Evolutionary conservation across 768 basidiomycete species (phyloP).

Genomic region (Tulasnella calospora): DNA sequence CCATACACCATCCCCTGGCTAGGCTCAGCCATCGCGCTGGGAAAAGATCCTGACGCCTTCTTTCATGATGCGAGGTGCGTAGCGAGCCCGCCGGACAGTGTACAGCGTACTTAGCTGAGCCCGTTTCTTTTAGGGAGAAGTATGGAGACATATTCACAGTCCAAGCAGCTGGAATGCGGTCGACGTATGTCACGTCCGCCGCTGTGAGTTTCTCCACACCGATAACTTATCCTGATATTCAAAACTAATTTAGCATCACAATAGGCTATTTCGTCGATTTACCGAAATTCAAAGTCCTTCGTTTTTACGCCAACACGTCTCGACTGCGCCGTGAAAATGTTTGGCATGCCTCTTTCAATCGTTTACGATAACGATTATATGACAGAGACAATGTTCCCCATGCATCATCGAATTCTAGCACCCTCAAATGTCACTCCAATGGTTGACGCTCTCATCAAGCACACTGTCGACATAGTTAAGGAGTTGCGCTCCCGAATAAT

Average conservation of each 20-base stretch:
- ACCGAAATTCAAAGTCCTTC: slow-evolving; percentile 23
- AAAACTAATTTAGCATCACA: not conserved
- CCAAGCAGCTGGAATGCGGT: not conserved
- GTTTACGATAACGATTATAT: slow-evolving; percentile 6
- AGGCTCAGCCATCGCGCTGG: slow-evolving; percentile 18
- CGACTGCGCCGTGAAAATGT: not conserved
- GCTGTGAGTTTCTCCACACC: not conserved
- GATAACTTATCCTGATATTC: not conserved
- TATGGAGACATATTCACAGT: slow-evolving; percentile 22
- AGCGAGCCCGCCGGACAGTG: not conserved
- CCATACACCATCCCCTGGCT: slow-evolving; percentile 14
- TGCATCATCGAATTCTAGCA: slow-evolving; percentile 14
- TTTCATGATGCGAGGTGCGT: slow-evolving; percentile 14
- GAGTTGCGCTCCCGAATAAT: not conserved
- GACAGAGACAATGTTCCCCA: not conserved
- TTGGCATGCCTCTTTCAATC: slow-evolving; percentile 14
- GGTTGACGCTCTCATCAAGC: not conserved
- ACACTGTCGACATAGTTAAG: not conserved
- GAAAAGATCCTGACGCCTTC: slow-evolving; percentile 25
- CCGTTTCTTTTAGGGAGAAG: not conserved
- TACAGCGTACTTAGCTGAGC: not conserved
- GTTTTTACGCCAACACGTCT: slow-evolving; percentile 14
- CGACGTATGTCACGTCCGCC: slow-evolving; percentile 17
- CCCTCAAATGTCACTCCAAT: not conserved
- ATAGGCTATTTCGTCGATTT: slow-evolving; percentile 11